Percentiles rank a stretch among this genome's conserved stretches.
Conservation (phyloP, 805 yeast species). For the Ogataea trehaloabstinens region DNA sequence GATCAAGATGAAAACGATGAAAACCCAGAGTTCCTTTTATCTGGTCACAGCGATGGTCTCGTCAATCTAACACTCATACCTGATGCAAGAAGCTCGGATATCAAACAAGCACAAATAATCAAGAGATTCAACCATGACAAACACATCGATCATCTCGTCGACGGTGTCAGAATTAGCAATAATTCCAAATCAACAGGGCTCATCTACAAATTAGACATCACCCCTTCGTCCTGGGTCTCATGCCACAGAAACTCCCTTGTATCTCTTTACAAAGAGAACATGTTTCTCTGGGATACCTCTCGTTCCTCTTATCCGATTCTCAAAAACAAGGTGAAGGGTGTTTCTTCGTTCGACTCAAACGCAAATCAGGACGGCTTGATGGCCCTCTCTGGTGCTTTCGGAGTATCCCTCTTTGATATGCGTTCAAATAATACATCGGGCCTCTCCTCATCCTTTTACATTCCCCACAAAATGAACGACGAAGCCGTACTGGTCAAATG, state of each 20-base stretch:
- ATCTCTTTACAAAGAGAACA: conserved; percentile 62
- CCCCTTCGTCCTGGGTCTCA: conserved; percentile 40
- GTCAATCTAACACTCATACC: conserved; percentile 75
- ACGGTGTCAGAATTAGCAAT: conserved; percentile 28
- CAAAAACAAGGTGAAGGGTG: conserved; percentile 50
- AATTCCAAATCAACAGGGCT: conserved; percentile 23
- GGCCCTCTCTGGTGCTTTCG: conserved; percentile 68
- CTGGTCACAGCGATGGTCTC: conserved; percentile 77
- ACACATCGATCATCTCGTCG: conserved; percentile 41
- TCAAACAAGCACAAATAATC: conserved; percentile 65
- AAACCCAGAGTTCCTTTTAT: conserved; percentile 42
- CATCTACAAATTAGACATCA: conserved; percentile 35
- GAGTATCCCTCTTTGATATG: conserved; percentile 72
- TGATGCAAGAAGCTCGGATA: conserved; percentile 31
- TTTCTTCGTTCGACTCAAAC: conserved; percentile 50
- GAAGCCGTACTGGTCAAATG: conserved; percentile 52
- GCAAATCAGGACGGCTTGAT: conserved; percentile 47
- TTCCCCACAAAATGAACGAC: conserved; percentile 35
- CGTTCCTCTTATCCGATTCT: conserved; percentile 58
- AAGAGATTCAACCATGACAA: conserved; percentile 77
- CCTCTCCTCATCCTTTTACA: conserved; percentile 36
- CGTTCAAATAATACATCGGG: conserved; percentile 41
- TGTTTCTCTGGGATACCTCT: conserved; percentile 75
- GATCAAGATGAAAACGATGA: conserved; percentile 25
- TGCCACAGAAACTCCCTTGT: conserved; percentile 48